Conservation (phyloP, 2,329 filamentous ascomycete genomes). For the Stromatinia cepivora region DNA sequence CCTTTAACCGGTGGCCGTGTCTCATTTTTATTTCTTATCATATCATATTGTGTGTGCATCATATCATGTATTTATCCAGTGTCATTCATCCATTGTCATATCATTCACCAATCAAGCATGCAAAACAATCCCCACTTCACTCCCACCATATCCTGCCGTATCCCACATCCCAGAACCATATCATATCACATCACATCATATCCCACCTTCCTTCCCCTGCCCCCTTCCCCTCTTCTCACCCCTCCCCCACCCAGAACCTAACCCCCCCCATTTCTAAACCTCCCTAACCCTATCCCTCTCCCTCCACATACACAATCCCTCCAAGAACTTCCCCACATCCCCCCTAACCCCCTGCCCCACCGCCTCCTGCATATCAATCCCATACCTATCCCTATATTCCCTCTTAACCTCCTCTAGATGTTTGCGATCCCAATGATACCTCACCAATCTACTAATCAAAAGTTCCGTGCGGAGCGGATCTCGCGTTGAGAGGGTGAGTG, state of each 20-base stretch:
- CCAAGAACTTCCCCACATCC: constrained; percentile 76
- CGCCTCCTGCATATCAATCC: constrained; percentile 70
- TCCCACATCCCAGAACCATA: no score
- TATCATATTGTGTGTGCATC: not conserved
- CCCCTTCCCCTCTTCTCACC: not conserved
- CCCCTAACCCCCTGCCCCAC: constrained; percentile 74
- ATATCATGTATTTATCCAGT: not conserved
- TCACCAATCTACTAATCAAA: constrained; percentile 81
- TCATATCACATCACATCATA: no score
- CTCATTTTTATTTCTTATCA: not conserved
- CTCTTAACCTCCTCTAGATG: constrained; percentile 79
- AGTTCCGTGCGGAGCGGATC: constrained; percentile 78
- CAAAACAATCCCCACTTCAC: no score
- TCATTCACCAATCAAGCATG: not conserved
- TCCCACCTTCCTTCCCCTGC: not conserved
- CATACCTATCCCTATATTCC: constrained; percentile 79
- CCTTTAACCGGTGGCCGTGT: not conserved
- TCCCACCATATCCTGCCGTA: no score
- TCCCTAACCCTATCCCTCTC: constrained; percentile 62
- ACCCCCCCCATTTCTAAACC: constrained; percentile 27
- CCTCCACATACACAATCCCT: constrained; percentile 64
- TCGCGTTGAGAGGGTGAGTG: constrained; percentile 66
- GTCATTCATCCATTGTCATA: not conserved
- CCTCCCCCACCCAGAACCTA: no score
- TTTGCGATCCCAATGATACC: constrained; percentile 86